Percentiles rank a stretch among this genome's conserved stretches.
Evolutionary conservation across 441 rosid genomes (phyloP).

Genomic region (Populus hybrid): DNA sequence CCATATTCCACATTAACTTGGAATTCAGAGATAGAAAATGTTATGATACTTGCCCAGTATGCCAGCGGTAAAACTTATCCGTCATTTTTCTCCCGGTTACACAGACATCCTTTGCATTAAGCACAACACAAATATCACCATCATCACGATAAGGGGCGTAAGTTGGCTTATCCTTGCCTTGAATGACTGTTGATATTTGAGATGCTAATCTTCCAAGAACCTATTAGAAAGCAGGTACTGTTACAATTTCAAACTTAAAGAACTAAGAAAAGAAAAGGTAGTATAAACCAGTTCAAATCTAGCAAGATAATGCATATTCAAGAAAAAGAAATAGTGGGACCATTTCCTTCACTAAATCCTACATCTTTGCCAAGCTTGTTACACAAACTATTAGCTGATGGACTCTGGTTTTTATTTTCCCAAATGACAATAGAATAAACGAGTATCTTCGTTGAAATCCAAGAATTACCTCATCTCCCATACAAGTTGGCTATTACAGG

Average conservation of each 20-base stretch:
- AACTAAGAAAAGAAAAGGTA: not conserved
- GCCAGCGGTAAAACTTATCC: slow-evolving; percentile 89
- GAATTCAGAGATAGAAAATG: not conserved
- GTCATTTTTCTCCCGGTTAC: slow-evolving; percentile 95
- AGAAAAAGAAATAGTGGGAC: not conserved
- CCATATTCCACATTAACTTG: not conserved
- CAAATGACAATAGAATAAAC: not conserved
- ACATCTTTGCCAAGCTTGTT: not conserved
- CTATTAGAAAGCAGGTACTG: slow-evolving; percentile 27
- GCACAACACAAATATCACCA: slow-evolving; percentile 97
- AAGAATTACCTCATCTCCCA: not conserved
- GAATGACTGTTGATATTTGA: slow-evolving; percentile 84
- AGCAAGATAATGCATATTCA: not conserved
- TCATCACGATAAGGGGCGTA: slow-evolving; percentile 90
- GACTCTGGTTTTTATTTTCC: slow-evolving; percentile 1
- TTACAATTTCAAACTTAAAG: too few relatives aligned
- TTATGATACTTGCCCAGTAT: slow-evolving; percentile 61
- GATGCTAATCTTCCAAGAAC: slow-evolving; percentile 97
- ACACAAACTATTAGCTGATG: not conserved
- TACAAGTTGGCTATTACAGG: not conserved
- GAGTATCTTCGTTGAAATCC: not conserved
- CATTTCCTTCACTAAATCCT: not conserved
- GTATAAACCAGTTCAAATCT: not conserved
- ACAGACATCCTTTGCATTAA: slow-evolving; percentile 76
- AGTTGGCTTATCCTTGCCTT: slow-evolving; percentile 98